A percentile compares a stretch with the other conserved stretches of the same genome.
phyloP scores from a whole-genome alignment of 2,329 filamentous ascomycete species.

The Xylaria sp. region DNA sequence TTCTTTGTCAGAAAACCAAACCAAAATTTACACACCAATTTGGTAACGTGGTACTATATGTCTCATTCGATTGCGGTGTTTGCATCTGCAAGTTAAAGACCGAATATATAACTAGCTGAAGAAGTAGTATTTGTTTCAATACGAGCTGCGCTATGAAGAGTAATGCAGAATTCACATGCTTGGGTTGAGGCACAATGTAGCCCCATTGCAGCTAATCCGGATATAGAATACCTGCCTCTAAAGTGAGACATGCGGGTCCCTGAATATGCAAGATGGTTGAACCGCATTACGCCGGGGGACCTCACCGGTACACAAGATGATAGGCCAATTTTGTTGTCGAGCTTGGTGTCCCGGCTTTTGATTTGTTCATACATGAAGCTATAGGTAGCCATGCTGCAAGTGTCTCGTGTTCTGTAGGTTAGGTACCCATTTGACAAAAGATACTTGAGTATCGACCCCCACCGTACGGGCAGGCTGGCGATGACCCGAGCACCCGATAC shows the following conservation, averaged over 20 bases:
- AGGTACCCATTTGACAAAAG: not conserved
- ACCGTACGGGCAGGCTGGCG: not conserved
- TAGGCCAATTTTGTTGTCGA: constrained; percentile 18
- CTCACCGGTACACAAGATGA: constrained; percentile 25
- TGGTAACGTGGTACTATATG: constrained; percentile 3
- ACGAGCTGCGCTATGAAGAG: not conserved
- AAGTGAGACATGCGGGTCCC: constrained; percentile 24
- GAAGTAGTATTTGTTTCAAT: not conserved
- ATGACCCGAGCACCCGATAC: not conserved
- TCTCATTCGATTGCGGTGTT: constrained; percentile 9
- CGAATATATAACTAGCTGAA: no score
- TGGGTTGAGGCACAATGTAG: constrained; percentile 4
- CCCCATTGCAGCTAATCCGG: constrained; percentile 14
- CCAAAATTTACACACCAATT: not conserved
- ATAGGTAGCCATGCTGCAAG: not conserved
- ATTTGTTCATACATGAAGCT: constrained; percentile 11
- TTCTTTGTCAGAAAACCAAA: not conserved
- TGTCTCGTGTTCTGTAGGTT: not conserved
- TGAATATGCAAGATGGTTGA: constrained; percentile 33
- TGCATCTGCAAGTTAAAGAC: not conserved
- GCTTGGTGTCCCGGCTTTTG: not conserved
- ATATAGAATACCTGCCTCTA: not conserved
- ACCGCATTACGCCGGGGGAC: constrained; percentile 19
- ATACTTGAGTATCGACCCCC: not conserved
- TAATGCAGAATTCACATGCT: not conserved